phyloP scores from a whole-genome alignment of 2,329 filamentous ascomycete species.

The Xylariaceae sp. region DNA sequence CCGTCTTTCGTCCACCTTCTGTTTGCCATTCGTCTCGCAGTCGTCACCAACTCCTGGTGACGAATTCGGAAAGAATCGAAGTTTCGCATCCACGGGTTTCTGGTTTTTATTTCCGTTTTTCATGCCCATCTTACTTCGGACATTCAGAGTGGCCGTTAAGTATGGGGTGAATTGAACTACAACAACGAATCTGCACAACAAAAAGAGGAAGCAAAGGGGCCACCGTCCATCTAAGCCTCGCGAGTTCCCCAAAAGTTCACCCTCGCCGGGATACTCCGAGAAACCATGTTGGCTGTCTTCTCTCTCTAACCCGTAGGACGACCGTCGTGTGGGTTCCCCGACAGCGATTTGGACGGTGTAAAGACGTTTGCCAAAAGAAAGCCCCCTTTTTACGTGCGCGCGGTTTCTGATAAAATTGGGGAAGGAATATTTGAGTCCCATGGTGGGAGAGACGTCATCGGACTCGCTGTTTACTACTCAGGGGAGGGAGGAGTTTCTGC shows the following conservation, averaged over 20 bases:
- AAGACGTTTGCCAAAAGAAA: no score
- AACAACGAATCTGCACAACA: neutral
- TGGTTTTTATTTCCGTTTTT: neutral
- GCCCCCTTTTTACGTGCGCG: no score
- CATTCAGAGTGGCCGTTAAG: neutral
- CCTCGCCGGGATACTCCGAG: neutral
- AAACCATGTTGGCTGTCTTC: slow-evolving; percentile 53
- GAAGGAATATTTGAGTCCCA: slow-evolving; percentile 32
- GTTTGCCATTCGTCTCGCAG: neutral
- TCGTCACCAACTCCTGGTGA: neutral
- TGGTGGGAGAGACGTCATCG: slow-evolving; percentile 60
- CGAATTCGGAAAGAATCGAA: neutral
- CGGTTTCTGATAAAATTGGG: slow-evolving; percentile 10
- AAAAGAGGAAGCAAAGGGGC: neutral
- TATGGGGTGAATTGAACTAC: neutral
- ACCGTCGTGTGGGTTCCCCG: slow-evolving; percentile 35
- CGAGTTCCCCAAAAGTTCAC: neutral
- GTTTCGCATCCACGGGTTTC: neutral
- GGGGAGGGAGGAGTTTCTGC: neutral
- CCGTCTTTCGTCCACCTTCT: slow-evolving; percentile 1
- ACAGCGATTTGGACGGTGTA: slow-evolving; percentile 39
- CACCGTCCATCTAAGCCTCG: slow-evolving; percentile 8
- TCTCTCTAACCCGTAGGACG: slow-evolving; percentile 37
- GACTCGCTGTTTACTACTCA: slow-evolving; percentile 17
- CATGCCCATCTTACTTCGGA: neutral